Base-by-base conservation (phyloP, 73 alveolate species). In the Paraurostyla sp. region DNA sequence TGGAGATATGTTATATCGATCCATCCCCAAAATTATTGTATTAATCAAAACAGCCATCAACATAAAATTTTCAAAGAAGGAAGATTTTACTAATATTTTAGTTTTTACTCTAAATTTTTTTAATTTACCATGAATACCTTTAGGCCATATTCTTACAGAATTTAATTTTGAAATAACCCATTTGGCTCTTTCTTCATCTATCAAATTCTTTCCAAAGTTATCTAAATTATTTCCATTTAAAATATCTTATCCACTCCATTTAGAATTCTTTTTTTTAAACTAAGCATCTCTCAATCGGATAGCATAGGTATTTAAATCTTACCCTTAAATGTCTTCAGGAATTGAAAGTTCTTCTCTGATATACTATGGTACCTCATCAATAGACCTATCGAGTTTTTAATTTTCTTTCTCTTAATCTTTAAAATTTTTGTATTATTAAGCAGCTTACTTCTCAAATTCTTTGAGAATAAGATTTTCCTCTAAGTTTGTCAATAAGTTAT, bases 1-100 rank as follows among this genome's bases (percentile, higher is more conserved):
- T 7, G 20, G 18, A 35, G 76, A 29, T 6, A 87, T 60, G 16
- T 91, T 89, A 57, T 94, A 92, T 25, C 98, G 95, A 88, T 95
- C 98, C 27, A 96, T 50, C n/a, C 98, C 97, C 80, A 97, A 94
- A 7, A 93, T 88, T 9, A 96, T 92, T 0, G 99, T 94, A 78
- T 97, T 97, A 29, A 87, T 91, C 29, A 92, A 36, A 0, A 97
- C 99, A 23, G 96, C 95, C 0, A 89, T 60, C 54, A 76, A 57
- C 86, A 93, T 91, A 20, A 58, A 57, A 58, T 81, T 57, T 2
- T 81, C 91, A 58, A 81, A 81, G 15, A 27, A 46, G 51, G 13
- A 22, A 3, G 82, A 33, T 16, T 30, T 27, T 0, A 81, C 80
- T 33, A 81, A 1, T 38, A 2, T 57, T 58, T 50, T 81, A 0